These are phyloP conservation scores for Colletotrichum gigasporum DNA, from an alignment of 2,329 filamentous ascomycete species.

Conservation along the genomic window DNA sequence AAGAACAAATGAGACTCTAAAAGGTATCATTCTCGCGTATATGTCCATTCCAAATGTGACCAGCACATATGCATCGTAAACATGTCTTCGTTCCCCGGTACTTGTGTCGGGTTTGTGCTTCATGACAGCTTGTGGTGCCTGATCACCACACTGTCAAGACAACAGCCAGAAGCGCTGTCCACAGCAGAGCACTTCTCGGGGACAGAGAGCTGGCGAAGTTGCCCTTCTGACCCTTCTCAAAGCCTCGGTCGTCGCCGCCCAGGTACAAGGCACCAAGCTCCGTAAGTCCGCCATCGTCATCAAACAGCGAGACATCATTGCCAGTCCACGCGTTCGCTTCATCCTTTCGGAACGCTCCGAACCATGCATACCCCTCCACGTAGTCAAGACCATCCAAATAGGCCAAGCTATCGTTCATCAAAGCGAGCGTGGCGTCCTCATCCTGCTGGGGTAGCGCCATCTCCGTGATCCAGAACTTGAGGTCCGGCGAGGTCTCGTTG, in stretches of 20 bases:
- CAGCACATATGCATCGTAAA: not conserved
- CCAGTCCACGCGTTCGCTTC: slow-evolving; percentile 51
- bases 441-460: slow-evolving; percentile 47
- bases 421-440: slow-evolving; percentile 44
- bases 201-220: slow-evolving; percentile 1
- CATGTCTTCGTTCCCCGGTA: not conserved
- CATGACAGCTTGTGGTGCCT: no score
- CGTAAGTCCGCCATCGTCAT: slow-evolving; percentile 47
- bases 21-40: not conserved
- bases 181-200: not conserved
- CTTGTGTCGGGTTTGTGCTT: not conserved
- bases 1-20: not conserved
- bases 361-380: slow-evolving; percentile 52
- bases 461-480: slow-evolving; percentile 51
- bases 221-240: slow-evolving; percentile 41
- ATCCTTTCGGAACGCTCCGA: slow-evolving; percentile 48
- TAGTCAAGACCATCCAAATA: slow-evolving; percentile 45
- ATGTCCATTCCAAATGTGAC: not conserved
- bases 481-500: slow-evolving; percentile 33
- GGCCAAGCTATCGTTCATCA: slow-evolving; percentile 50
- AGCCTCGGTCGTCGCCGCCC: slow-evolving; percentile 49
- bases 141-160: not conserved
- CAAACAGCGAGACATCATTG: slow-evolving; percentile 46
- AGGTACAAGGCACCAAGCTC: slow-evolving; percentile 49
- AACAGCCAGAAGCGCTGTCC: not conserved